A percentile compares a stretch with the other conserved stretches of the same genome.
Evolutionary conservation across 805 yeast species (phyloP).

Genomic region (Candida saitoana): DNA sequence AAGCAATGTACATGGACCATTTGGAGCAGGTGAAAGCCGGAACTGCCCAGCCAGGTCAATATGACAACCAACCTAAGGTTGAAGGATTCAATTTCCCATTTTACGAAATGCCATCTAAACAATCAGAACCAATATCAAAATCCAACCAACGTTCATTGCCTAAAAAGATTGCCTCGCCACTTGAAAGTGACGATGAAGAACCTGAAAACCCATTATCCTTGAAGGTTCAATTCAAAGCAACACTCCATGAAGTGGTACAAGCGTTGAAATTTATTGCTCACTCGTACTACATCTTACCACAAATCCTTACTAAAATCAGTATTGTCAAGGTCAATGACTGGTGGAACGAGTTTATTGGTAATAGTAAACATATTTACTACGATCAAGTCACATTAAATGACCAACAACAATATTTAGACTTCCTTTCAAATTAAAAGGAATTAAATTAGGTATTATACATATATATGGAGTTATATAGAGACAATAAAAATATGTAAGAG

Average conservation of each 20-base stretch:
- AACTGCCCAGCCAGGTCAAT: conserved; percentile 37
- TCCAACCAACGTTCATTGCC: not conserved
- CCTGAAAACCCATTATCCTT: conserved; percentile 14
- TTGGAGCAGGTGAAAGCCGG: conserved; percentile 39
- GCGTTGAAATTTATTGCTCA: conserved; percentile 62
- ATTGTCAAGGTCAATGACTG: conserved; percentile 48
- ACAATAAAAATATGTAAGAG: not conserved
- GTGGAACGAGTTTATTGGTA: conserved; percentile 81
- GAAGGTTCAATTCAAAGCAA: conserved; percentile 46
- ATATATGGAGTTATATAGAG: not conserved
- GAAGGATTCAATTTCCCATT: conserved; percentile 40
- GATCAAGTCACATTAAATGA: conserved; percentile 12
- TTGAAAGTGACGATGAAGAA: conserved; percentile 3
- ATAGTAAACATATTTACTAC: conserved; percentile 17
- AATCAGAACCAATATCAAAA: conserved; percentile 3
- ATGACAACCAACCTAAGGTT: conserved; percentile 26
- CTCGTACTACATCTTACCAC: conserved; percentile 71
- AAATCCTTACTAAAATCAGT: conserved; percentile 47
- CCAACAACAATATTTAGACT: conserved; percentile 10
- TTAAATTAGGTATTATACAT: not conserved
- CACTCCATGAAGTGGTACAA: conserved; percentile 46
- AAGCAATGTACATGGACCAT: conserved; percentile 45
- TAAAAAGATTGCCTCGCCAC: conserved; percentile 1
- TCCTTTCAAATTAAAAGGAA: conserved; percentile 4
- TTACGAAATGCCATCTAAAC: conserved; percentile 3